These are phyloP conservation scores for Salix exigua DNA, from an alignment of 345 rosid species.

Conservation along the genomic window DNA sequence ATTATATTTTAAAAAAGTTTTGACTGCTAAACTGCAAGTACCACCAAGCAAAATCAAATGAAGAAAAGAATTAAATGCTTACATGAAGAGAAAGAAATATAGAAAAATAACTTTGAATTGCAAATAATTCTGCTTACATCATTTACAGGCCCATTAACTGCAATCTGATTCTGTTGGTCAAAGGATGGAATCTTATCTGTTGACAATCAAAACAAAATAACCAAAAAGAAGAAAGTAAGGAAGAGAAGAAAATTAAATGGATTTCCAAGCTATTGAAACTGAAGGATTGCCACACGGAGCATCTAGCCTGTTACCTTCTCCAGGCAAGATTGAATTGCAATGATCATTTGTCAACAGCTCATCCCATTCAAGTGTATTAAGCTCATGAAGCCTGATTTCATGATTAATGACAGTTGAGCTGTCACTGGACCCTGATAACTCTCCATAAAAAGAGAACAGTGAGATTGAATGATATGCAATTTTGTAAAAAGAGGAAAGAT, in stretches of 20 bases:
- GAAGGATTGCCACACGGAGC: background rate
- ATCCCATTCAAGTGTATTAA: slow-evolving; percentile 98
- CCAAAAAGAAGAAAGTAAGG: background rate
- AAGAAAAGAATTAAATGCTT: background rate
- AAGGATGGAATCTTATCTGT: slow-evolving; percentile 47
- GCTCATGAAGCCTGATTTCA: slow-evolving; percentile 73
- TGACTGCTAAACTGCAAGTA: slow-evolving; percentile 2
- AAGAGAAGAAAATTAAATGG: background rate
- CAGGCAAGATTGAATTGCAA: slow-evolving; percentile 28
- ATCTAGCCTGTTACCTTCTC: slow-evolving; percentile 41
- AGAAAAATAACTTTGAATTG: slow-evolving; percentile 1
- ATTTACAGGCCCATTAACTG: slow-evolving; percentile 28
- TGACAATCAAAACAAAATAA: slow-evolving; percentile 15
- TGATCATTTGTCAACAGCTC: slow-evolving; percentile 62
- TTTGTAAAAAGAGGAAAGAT: background rate
- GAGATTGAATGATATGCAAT: background rate
- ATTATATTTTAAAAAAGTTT: background rate
- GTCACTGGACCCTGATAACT: slow-evolving; percentile 49
- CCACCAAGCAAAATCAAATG: background rate
- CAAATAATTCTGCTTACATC: slow-evolving; percentile 42
- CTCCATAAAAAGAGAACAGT: slow-evolving; percentile 24
- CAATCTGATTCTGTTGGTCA: slow-evolving; percentile 38
- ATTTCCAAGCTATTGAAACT: background rate
- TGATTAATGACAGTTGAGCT: slow-evolving; percentile 43
- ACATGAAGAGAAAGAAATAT: background rate